Base-by-base conservation (phyloP, 306 rosid species). In the Castanospermum australe region DNA sequence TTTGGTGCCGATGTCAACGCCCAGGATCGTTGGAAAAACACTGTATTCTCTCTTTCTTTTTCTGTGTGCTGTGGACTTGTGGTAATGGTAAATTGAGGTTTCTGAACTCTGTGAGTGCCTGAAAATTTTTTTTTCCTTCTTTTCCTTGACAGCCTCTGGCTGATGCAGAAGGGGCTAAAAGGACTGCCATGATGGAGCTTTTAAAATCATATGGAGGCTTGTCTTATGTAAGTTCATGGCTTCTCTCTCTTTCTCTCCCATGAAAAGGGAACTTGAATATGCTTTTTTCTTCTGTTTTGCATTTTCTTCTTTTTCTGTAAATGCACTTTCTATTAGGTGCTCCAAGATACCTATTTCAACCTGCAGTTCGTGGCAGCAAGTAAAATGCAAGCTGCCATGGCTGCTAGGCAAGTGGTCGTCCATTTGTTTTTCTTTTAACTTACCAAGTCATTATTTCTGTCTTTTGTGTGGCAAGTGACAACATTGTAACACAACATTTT, bases 11-110 rank as follows among this genome's bases (percentile, higher is more conserved):
- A 96, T 54, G 91, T 96, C 87, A 96, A 96, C 92, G 88, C 99
- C 5, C 99, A 93, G 59, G 98, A 96, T 91, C 98, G 98, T 22
- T 96, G 99, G 99, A 96, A 87, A 86, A 91, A 96, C 83, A 93
- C 99, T 25, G 99, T 96, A 75, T 71, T 20, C 44, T 4, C 56
- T 35, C 20, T n/a, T 17, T 48, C 11, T 33, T 18, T 18, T 38
- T 17, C 8, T 22, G 2, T 17, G 1, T 12, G 15, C 14, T 8
- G 8, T 65, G 30, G 20, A n/a, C 41, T 8, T 90, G 90, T n/a
- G 90, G 30, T 67, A 1, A 4, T 2, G 42, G 54, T 32, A 38
- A 73, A 38, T 35, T 50, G 64, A 52, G 22, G 33, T 55, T 72
- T 73, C 14, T 0, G 6, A 24, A 22, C 8, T 55, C 18, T 35